Evolutionary conservation across 1,139 yeast genomes (phyloP), one percentile per base, ranked within the genome.

Genomic region (Diutina neorugosa): DNA sequence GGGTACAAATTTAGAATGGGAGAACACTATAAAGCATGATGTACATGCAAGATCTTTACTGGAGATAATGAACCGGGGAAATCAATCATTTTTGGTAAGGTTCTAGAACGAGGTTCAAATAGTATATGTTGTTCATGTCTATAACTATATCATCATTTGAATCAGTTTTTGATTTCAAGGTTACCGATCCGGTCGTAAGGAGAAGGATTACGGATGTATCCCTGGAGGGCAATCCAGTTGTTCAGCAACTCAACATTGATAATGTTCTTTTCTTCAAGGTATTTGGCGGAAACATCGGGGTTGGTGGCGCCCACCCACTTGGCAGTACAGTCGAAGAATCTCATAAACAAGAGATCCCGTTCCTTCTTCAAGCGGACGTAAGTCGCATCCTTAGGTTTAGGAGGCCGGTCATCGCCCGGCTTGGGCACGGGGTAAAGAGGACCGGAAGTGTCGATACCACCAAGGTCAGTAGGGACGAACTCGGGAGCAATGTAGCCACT

Each of bases 151-250:
- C 37, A 31, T 31, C 37, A 41, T 41, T n/a, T 43, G n/a, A 18
- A 16, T 27, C 27, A 46, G 21, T 46, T 46, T n/a, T 11, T 25
- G 23, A 23, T 25, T 1, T 9, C 19, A 27, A 56, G 40, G 48
- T 53, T 53, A 9, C 59, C 60, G 44, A 55, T 68, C 58, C 89
- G 75, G 65, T 89, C 96, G 63, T 77, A 84, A 40, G 78, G 67
- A 27, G 86, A 77, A 60, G 86, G 78, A 43, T 86, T 79, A 62
- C 96, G 80, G 49, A 86, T 66, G 61, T 83, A 86, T 0, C 90
- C 89, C 62, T 89, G 96, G 54, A 84, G 65, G 50, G 67, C 63
- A 63, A 76, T 71, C 66, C 84, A 89, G 63, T 85, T 84, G 31
- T 69, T 65, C 16, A 78, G 69, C 51, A 87, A 63, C 56, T 76